A percentile compares a stretch with the other conserved stretches of the same genome.
These are phyloP conservation scores for Trichoderma reesei DNA, from an alignment of 495 filamentous ascomycete genomes.

Conservation along the genomic window DNA sequence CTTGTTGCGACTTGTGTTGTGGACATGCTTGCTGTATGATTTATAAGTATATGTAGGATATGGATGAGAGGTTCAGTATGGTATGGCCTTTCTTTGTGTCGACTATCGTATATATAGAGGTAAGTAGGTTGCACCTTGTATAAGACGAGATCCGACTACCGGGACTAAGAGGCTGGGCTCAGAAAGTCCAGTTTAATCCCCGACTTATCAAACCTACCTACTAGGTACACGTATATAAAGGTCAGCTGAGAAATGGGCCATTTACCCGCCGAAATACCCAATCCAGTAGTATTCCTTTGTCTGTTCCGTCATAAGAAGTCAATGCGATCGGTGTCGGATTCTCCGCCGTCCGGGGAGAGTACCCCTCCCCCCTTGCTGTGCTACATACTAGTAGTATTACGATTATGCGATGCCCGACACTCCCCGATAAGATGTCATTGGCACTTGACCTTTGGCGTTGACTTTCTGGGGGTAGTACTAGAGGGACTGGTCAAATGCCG, in stretches of 20 bases:
- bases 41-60: neutral
- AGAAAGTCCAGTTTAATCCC: neutral
- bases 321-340: neutral
- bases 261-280: neutral
- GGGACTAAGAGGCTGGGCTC: neutral
- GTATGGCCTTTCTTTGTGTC: too few species aligned
- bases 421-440: too few species aligned
- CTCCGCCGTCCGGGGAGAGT: neutral
- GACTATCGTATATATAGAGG: too few species aligned
- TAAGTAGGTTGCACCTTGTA: too few species aligned
- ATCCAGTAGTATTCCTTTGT: neutral
- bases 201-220: neutral
- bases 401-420: too few species aligned
- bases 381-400: too few species aligned
- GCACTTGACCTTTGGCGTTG: too few species aligned
- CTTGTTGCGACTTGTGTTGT: neutral
- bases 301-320: neutral
- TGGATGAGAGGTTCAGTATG: neutral
- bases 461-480: too few species aligned
- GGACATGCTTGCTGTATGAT: neutral
- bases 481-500: too few species aligned
- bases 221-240: too few species aligned
- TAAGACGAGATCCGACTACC: too few species aligned
- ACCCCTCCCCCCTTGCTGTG: too few species aligned
- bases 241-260: neutral